Percentiles rank a stretch among this genome's conserved stretches.
phyloP scores from a whole-genome alignment of 2,329 filamentous ascomycete genomes.

The Verruconis gallopava region DNA sequence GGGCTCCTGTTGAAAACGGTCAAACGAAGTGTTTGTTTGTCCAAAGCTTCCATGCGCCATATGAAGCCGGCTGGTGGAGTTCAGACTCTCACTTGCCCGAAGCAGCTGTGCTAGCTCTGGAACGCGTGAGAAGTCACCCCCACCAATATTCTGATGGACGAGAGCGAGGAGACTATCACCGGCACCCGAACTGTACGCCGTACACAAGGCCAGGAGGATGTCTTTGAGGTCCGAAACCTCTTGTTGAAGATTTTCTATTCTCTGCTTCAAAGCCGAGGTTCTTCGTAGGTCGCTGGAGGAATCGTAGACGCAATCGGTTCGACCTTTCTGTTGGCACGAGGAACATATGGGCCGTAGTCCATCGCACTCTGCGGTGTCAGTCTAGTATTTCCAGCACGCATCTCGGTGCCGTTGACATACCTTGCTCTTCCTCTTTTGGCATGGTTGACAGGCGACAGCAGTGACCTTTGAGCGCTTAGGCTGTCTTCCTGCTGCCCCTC shows the following conservation, averaged over 20 bases:
- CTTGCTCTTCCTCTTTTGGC: constrained; percentile 10
- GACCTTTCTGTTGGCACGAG: constrained; percentile 11
- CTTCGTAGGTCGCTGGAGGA: constrained; percentile 12
- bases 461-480: constrained; percentile 6
- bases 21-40: too few relatives aligned
- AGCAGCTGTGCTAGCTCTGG: not conserved
- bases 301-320: constrained; percentile 13
- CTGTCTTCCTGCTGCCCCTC: not conserved
- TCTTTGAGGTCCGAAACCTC: not conserved
- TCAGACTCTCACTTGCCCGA: not conserved
- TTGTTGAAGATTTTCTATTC: constrained; percentile 7
- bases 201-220: constrained; percentile 1
- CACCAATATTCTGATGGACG: not conserved
- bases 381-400: not conserved
- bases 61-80: too few relatives aligned
- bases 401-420: not conserved
- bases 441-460: constrained; percentile 8
- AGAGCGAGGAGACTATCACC: not conserved
- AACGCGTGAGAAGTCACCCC: not conserved
- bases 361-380: constrained; percentile 11
- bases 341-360: constrained; percentile 12
- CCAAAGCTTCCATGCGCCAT: too few relatives aligned
- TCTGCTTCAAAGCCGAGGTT: constrained; percentile 12
- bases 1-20: too few relatives aligned
- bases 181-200: not conserved